Conservation (phyloP, 495 filamentous ascomycete species). For the Apodospora peruviana region DNA sequence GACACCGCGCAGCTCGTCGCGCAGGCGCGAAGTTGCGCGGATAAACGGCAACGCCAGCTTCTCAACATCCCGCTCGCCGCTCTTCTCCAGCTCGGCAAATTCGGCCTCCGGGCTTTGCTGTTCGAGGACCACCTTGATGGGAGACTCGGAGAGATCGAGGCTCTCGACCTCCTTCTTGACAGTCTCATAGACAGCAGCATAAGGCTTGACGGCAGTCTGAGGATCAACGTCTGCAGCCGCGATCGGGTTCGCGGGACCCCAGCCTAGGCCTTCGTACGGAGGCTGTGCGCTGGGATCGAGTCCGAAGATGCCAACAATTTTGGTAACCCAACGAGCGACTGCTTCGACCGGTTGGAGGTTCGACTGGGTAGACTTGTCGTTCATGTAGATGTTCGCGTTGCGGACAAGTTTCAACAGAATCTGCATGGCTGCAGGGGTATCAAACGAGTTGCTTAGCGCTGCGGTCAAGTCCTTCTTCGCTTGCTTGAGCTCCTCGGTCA, state of each 20-base stretch:
- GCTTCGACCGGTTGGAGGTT: conserved; percentile 50
- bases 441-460: conserved; percentile 80
- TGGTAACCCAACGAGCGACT: conserved; percentile 74
- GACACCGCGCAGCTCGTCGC: conserved; percentile 60
- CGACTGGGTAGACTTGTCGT: conserved; percentile 39
- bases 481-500: conserved; percentile 47
- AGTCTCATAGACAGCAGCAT: conserved; percentile 30
- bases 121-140: conserved; percentile 22
- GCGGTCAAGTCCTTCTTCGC: conserved; percentile 59
- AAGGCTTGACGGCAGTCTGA: conserved; percentile 38
- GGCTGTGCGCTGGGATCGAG: conserved; percentile 63
- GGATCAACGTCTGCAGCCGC: conserved; percentile 44
- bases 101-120: conserved; percentile 35
- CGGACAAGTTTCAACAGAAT: conserved; percentile 69
- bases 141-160: conserved; percentile 29
- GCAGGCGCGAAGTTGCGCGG: conserved; percentile 56
- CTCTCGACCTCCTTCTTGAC: conserved; percentile 33
- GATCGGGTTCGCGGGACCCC: conserved; percentile 67
- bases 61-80: conserved; percentile 40
- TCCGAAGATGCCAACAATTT: conserved; percentile 78
- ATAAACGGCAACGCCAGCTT: conserved; percentile 58
- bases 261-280: conserved; percentile 64
- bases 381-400: conserved; percentile 67
- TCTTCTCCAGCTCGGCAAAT: conserved; percentile 33
- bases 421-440: conserved; percentile 74